Evolutionary conservation across 1,139 yeast genomes (phyloP).

Genomic region (Ogataea hybrid): DNA sequence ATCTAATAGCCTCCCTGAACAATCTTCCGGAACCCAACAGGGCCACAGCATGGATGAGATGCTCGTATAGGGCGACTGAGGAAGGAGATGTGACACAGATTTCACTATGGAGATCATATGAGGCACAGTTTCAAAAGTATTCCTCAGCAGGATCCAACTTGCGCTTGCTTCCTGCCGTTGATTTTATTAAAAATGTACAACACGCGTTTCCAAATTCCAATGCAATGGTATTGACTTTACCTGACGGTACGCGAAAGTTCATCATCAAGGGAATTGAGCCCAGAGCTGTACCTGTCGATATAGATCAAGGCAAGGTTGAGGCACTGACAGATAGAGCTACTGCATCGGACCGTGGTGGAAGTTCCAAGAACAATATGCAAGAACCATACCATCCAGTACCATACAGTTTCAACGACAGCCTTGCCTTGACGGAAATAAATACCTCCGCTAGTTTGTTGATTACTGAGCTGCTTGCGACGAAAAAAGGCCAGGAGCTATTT

Average conservation of each 20-base stretch:
- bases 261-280: constrained; percentile 90
- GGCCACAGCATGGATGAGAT: constrained; percentile 93
- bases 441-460: constrained; percentile 35
- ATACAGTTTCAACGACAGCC: constrained; percentile 29
- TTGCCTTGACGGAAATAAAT: constrained; percentile 37
- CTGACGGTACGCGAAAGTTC: constrained; percentile 68
- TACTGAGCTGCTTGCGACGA: constrained; percentile 31
- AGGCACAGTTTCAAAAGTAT: constrained; percentile 64
- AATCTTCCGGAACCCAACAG: constrained; percentile 81
- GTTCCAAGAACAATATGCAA: constrained; percentile 24
- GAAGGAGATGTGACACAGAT: constrained; percentile 93
- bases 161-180: constrained; percentile 90
- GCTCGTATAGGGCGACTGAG: constrained; percentile 77
- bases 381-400: constrained; percentile 29
- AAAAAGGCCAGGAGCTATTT: constrained; percentile 32
- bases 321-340: constrained; percentile 24
- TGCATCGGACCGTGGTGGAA: constrained; percentile 8
- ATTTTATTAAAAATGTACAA: constrained; percentile 90
- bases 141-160: constrained; percentile 33
- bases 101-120: constrained; percentile 94
- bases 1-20: constrained; percentile 60
- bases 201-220: constrained; percentile 88
- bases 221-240: constrained; percentile 79
- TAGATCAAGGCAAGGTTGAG: constrained; percentile 35
- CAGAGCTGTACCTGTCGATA: constrained; percentile 47